Percentiles rank a stretch among this genome's conserved stretches.
phyloP scores from a whole-genome alignment of 441 rosid genomes.

The Hypseocharis bilobata region DNA sequence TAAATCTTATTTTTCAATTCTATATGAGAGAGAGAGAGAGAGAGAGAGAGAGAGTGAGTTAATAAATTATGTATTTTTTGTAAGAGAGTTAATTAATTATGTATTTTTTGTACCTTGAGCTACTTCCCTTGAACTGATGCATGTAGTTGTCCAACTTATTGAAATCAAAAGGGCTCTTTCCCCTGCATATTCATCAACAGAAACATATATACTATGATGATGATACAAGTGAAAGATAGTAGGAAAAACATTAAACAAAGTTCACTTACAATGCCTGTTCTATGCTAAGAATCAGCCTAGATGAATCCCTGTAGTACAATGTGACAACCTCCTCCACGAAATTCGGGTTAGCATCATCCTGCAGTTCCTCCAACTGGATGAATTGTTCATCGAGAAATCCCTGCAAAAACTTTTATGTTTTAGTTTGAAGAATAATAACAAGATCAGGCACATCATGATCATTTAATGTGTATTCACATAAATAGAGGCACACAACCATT shows the following conservation, averaged over 20 bases:
- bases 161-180: constrained; percentile 55
- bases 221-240: background rate
- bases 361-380: constrained; percentile 75
- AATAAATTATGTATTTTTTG: too few species aligned
- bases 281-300: constrained; percentile 48
- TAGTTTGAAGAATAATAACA: background rate
- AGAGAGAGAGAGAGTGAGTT: too few species aligned
- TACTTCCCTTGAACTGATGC: constrained; percentile 94
- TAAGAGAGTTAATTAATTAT: background rate
- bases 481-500: too few species aligned
- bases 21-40: too few species aligned
- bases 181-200: constrained; percentile 37
- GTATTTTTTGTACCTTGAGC: constrained; percentile 45
- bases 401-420: constrained; percentile 26
- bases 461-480: too few species aligned
- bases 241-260: background rate
- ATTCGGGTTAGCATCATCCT: constrained; percentile 89
- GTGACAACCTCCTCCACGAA: constrained; percentile 84
- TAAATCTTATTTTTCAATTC: too few species aligned
- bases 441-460: too few species aligned
- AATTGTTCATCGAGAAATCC: constrained; percentile 85
- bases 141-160: constrained; percentile 55
- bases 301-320: constrained; percentile 72
- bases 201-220: background rate
- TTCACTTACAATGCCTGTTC: constrained; percentile 65